Percentiles rank a stretch among this genome's conserved stretches.
Conservation (phyloP, 2,329 filamentous ascomycete genomes). For the Phaeosphaeria sp. region DNA sequence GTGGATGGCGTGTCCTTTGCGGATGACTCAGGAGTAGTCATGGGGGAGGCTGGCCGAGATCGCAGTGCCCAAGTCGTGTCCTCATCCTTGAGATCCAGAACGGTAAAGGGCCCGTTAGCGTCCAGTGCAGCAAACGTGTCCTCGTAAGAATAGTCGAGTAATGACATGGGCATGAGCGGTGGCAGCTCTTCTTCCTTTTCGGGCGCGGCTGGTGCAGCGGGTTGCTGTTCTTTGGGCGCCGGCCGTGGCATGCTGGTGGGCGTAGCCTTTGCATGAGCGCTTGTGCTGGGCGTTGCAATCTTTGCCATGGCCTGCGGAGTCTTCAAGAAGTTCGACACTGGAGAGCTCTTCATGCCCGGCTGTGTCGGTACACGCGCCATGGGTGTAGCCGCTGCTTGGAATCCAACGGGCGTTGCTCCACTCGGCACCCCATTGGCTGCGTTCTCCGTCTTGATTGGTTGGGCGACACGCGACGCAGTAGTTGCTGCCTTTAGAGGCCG, state of each 20-base stretch:
- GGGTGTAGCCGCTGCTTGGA: conserved; percentile 40
- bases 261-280: conserved; percentile 40
- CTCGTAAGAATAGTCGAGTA: conserved; percentile 43
- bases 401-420: conserved; percentile 43
- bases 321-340: conserved; percentile 46
- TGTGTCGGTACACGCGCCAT: conserved; percentile 48
- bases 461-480: conserved; percentile 27
- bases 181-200: conserved; percentile 32
- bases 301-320: conserved; percentile 45
- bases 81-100: conserved; percentile 44
- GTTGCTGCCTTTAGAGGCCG: conserved; percentile 29
- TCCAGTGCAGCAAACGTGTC: conserved; percentile 43
- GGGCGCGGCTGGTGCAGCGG: conserved; percentile 19
- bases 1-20: conserved; percentile 47
- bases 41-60: conserved; percentile 41
- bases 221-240: conserved; percentile 32
- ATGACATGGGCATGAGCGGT: conserved; percentile 32
- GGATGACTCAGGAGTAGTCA: conserved; percentile 43
- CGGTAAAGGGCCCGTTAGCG: conserved; percentile 38
- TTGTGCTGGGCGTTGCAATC: conserved; percentile 42
- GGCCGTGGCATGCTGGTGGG: conserved; percentile 35
- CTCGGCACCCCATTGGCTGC: conserved; percentile 39
- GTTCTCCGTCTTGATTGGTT: conserved; percentile 42
- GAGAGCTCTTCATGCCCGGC: conserved; percentile 46
- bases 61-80: conserved; percentile 42